A percentile compares a stretch with the other conserved stretches of the same genome.
Evolutionary conservation across 1,284 basidiomycete genomes (phyloP).

Genomic region (Ganoderma lingzhi): DNA sequence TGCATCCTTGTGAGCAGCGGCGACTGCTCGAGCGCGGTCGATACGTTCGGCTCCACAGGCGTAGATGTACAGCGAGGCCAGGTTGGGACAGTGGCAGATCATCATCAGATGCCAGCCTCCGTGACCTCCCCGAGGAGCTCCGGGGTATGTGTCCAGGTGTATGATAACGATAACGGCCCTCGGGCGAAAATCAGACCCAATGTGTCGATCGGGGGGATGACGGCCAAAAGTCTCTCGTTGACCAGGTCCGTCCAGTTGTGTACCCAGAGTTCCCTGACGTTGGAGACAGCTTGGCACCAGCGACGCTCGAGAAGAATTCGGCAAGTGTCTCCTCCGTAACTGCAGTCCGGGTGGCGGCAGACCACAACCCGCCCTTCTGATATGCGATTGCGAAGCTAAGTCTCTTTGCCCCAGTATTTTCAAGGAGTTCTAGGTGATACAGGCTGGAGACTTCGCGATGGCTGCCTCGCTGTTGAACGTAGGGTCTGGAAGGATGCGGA

Average conservation of each 20-base stretch:
- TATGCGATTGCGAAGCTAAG: background rate
- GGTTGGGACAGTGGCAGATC: background rate
- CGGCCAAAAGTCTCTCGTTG: background rate
- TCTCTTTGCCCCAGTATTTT: background rate
- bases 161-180: background rate
- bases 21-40: background rate
- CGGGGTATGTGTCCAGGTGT: background rate
- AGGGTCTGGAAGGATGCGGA: slow-evolving; percentile 2
- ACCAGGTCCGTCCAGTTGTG: background rate
- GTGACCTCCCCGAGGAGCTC: background rate
- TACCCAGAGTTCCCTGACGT: slow-evolving; percentile 3
- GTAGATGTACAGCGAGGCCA: slow-evolving; percentile 1
- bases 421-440: background rate
- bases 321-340: background rate
- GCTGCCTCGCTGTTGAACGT: too few species aligned
- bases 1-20: background rate
- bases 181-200: background rate
- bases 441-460: background rate
- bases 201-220: background rate
- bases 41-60: background rate
- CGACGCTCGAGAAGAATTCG: background rate
- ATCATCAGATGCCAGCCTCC: background rate
- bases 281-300: too few species aligned
- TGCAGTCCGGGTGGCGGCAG: background rate
- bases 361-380: background rate